Conservation (phyloP, 1,139 yeast species). For the Scheffersomyces quercinus region DNA sequence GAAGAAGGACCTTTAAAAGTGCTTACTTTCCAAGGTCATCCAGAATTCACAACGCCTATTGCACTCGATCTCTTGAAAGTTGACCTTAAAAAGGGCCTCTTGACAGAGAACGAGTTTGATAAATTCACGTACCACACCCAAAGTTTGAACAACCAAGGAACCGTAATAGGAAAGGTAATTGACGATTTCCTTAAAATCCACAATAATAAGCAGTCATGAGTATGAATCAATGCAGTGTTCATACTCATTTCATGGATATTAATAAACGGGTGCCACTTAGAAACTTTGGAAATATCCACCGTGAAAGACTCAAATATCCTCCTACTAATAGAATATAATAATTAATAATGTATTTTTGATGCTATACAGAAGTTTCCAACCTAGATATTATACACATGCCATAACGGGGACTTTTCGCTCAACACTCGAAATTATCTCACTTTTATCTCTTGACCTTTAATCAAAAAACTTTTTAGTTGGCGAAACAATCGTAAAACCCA, state of each 20-base stretch:
- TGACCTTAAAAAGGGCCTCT: constrained; percentile 1
- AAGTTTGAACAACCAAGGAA: constrained; percentile 36
- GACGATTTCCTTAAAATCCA: constrained; percentile 22
- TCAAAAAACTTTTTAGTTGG: constrained; percentile 38
- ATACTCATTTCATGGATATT: no score
- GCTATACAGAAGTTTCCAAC: no score
- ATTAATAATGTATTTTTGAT: no score
- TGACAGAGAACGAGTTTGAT: constrained; percentile 22
- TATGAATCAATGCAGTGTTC: no score
- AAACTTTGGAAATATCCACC: no score
- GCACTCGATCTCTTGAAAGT: constrained; percentile 27
- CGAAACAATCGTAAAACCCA: constrained; percentile 45
- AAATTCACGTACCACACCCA: constrained; percentile 29
- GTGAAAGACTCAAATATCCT: no score
- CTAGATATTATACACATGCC: no score
- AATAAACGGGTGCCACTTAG: no score
- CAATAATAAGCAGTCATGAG: background rate
- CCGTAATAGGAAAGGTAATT: constrained; percentile 33
- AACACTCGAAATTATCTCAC: no score
- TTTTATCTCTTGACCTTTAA: background rate
- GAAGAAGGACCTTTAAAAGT: constrained; percentile 41
- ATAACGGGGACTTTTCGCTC: no score
- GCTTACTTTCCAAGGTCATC: constrained; percentile 86
- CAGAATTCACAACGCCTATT: constrained; percentile 61
- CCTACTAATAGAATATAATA: no score